These are phyloP conservation scores for Fusarium sp. DNA, from an alignment of 2,329 filamentous ascomycete genomes.

Conservation along the genomic window DNA sequence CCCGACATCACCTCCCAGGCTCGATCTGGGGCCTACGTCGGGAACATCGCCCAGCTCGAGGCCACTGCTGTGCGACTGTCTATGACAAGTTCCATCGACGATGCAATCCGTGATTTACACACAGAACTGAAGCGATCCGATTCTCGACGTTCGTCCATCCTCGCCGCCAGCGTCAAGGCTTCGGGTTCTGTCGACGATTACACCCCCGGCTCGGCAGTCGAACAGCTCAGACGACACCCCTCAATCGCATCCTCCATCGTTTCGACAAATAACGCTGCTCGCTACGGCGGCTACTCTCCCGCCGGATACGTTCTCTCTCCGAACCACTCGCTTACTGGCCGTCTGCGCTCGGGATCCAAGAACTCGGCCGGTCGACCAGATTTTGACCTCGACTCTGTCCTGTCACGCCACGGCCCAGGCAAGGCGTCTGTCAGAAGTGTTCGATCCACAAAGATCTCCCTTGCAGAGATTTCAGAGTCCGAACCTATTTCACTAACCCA, in stretches of 20 bases:
- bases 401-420: conserved; percentile 65
- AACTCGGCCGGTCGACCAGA: conserved; percentile 57
- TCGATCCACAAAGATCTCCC: conserved; percentile 61
- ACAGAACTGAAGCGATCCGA: conserved; percentile 77
- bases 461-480: conserved; percentile 69
- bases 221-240: conserved; percentile 55
- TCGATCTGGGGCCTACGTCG: conserved; percentile 70
- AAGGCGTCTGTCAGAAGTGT: conserved; percentile 65
- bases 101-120: conserved; percentile 80
- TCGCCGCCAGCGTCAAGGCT: conserved; percentile 59
- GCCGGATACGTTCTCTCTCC: conserved; percentile 76
- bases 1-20: conserved; percentile 67
- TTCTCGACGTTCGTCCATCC: conserved; percentile 72
- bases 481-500: conserved; percentile 64
- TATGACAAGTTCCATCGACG: conserved; percentile 79
- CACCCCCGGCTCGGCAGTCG: conserved; percentile 37
- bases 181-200: conserved; percentile 49
- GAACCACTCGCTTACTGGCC: conserved; percentile 69
- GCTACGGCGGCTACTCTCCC: conserved; percentile 77
- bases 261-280: conserved; percentile 74
- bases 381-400: conserved; percentile 53
- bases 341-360: conserved; percentile 67
- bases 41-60: conserved; percentile 80
- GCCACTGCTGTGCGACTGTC: conserved; percentile 80
- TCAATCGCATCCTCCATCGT: conserved; percentile 72